Evolutionary conservation across 2,329 filamentous ascomycete species (phyloP).

Genomic region (Diaporthe vexans): DNA sequence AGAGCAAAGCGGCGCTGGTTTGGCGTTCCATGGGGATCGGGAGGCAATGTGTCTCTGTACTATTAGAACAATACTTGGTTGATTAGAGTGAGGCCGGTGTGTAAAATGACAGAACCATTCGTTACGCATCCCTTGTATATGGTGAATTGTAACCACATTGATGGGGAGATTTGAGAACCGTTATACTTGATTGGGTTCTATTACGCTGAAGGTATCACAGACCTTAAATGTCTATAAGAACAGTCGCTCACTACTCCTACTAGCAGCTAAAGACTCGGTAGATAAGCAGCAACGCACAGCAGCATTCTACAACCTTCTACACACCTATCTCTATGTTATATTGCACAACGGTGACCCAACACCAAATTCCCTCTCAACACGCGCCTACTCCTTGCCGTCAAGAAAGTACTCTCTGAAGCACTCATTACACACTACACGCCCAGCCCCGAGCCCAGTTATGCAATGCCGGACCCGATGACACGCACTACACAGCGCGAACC

Average conservation of each 20-base stretch:
- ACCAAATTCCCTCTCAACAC: neutral
- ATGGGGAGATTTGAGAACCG: neutral
- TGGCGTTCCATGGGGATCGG: conserved; percentile 1
- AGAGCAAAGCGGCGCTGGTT: conserved; percentile 1
- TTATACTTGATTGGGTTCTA: neutral
- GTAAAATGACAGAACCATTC: conserved; percentile 9
- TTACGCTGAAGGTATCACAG: neutral
- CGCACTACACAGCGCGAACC: neutral
- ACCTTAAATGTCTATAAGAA: neutral
- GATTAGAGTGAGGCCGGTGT: conserved; percentile 1
- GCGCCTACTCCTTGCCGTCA: neutral
- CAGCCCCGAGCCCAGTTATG: neutral
- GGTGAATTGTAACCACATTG: neutral
- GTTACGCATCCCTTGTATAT: neutral
- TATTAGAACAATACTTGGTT: conserved; percentile 11
- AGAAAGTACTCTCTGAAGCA: conserved; percentile 6
- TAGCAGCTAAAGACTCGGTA: too few relatives aligned
- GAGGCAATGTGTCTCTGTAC: conserved; percentile 2
- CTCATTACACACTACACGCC: neutral
- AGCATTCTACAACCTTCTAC: neutral
- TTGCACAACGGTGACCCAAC: neutral
- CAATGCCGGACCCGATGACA: conserved; percentile 13
- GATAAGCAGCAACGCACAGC: neutral
- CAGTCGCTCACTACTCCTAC: neutral
- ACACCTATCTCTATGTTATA: neutral